Percentiles rank a stretch among this genome's conserved stretches.
Evolutionary conservation across 2,329 filamentous ascomycete genomes (phyloP).

Genomic region (Penicillium sp.): DNA sequence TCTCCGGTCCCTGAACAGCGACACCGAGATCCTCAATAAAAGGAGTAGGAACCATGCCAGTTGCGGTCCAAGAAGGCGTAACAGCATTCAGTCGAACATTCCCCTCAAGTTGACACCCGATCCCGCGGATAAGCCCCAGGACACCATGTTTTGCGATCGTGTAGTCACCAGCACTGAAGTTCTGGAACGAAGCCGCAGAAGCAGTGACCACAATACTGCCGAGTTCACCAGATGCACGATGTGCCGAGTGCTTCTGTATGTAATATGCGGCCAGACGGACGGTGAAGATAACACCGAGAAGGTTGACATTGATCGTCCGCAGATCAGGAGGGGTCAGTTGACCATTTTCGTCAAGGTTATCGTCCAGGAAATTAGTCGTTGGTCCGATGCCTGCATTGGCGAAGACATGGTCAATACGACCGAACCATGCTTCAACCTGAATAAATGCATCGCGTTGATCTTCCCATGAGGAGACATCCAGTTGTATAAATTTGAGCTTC

Average conservation of each 20-base stretch:
- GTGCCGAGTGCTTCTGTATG: conserved; percentile 46
- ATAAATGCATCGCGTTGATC: conserved; percentile 54
- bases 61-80: conserved; percentile 56
- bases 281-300: conserved; percentile 53
- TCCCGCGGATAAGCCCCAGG: conserved; percentile 52
- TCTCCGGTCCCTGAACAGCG: conserved; percentile 44
- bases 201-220: conserved; percentile 54
- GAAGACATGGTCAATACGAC: conserved; percentile 49
- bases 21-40: conserved; percentile 14
- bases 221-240: conserved; percentile 35
- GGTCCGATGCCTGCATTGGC: conserved; percentile 57
- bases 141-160: conserved; percentile 55
- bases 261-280: conserved; percentile 50
- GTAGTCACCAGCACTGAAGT: conserved; percentile 54
- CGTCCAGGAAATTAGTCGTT: conserved; percentile 47
- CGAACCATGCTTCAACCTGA: conserved; percentile 43
- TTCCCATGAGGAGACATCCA: conserved; percentile 52
- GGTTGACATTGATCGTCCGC: conserved; percentile 50
- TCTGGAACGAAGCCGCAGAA: conserved; percentile 53
- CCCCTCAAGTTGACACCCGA: conserved; percentile 42
- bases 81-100: conserved; percentile 58
- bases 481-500: conserved; percentile 44
- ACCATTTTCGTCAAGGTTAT: conserved; percentile 51
- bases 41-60: conserved; percentile 47
- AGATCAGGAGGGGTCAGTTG: conserved; percentile 48